These are phyloP conservation scores for Phytopythium sindhum DNA, from an alignment of 352 stramenopile genomes.

Conservation along the genomic window DNA sequence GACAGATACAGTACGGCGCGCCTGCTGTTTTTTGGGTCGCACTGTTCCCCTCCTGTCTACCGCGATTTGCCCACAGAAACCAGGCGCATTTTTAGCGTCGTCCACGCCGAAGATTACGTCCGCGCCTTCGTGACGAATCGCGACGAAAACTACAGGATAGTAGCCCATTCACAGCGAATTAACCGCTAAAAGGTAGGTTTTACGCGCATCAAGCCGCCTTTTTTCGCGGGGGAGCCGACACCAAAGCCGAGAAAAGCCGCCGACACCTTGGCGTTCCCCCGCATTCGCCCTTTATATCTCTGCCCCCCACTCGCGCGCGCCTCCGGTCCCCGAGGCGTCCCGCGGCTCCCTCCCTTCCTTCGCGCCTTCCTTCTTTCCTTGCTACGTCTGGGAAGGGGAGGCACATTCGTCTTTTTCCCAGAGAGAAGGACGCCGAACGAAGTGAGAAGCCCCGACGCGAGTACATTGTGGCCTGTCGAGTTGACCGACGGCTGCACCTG, in stretches of 20 bases:
- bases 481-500: too few relatives aligned
- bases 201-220: too few relatives aligned
- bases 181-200: neutral
- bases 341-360: neutral
- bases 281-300: neutral
- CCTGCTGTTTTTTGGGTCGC: constrained; percentile 7
- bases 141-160: neutral
- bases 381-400: too few relatives aligned
- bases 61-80: neutral
- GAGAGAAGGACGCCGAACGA: too few relatives aligned
- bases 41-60: too few relatives aligned
- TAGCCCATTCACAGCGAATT: neutral
- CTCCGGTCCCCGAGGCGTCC: neutral
- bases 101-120: neutral
- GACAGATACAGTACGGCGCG: neutral
- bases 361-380: too few relatives aligned
- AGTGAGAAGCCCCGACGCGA: too few relatives aligned
- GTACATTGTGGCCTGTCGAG: too few relatives aligned
- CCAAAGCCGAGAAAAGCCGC: neutral
- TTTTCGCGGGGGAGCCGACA: too few relatives aligned
- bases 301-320: neutral
- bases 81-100: neutral
- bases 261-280: neutral
- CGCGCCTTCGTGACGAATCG: neutral
- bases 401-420: too few relatives aligned